A percentile compares a stretch with the other conserved stretches of the same genome.
Conservation (phyloP, 2,329 filamentous ascomycete genomes). For the Trichoderma sp. region DNA sequence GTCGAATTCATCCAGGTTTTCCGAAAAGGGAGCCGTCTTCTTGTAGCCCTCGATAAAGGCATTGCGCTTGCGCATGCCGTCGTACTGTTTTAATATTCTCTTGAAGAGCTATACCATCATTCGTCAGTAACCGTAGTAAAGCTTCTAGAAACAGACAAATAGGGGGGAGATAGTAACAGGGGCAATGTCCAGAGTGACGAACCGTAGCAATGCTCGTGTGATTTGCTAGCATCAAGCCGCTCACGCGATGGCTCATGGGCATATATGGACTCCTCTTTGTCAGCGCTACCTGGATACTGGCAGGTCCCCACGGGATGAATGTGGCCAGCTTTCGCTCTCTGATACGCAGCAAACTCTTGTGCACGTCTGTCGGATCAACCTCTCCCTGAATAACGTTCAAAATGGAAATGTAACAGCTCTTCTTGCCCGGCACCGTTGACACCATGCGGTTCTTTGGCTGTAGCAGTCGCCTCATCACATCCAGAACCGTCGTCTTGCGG, state of each 20-base stretch:
- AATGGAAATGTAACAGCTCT: constrained; percentile 98
- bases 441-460: constrained; percentile 99
- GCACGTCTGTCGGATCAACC: constrained; percentile 95
- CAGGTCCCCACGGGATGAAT: constrained; percentile 98
- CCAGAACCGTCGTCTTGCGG: constrained; percentile 93
- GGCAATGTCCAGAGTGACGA: constrained; percentile 31
- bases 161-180: not conserved
- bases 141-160: not conserved
- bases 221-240: constrained; percentile 95
- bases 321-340: constrained; percentile 89
- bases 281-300: constrained; percentile 93
- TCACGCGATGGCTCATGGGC: constrained; percentile 89
- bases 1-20: constrained; percentile 92
- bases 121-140: not conserved
- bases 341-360: constrained; percentile 96
- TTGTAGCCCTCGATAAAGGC: constrained; percentile 97
- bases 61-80: constrained; percentile 91
- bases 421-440: constrained; percentile 89
- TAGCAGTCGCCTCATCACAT: constrained; percentile 92
- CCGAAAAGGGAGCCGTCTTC: constrained; percentile 88
- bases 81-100: constrained; percentile 87
- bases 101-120: constrained; percentile 71
- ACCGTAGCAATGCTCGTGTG: constrained; percentile 94
- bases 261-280: constrained; percentile 97
- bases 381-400: constrained; percentile 99